Base-by-base conservation (phyloP, 2,329 filamentous ascomycete genomes). In the Dothidotthia symphoricarpi region DNA sequence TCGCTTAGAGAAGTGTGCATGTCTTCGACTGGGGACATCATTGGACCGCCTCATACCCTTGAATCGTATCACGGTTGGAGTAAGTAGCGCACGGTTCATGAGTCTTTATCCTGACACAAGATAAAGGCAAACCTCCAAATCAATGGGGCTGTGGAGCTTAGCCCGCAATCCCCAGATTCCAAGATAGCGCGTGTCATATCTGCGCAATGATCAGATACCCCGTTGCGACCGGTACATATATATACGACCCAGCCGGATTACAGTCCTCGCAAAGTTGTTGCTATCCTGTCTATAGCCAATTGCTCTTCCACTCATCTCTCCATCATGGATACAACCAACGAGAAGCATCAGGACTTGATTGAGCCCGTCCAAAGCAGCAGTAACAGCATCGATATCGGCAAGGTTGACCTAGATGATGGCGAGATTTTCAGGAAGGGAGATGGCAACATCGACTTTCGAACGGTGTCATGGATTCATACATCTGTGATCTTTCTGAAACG, bases 401-500 rank as follows among this genome's bases (percentile, higher is more conserved):
- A 61, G 27, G 43, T 45, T 4, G 53, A 55, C 12, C 32, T 55
- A 5, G 53, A 61, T 28, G 66, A 68, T 33, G 63, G 61, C 34
- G 75, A 78, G 47, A 69, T 78, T 24, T 78, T 78, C 66, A 70
- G 73, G 43, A 69, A 63, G 43, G 66, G 63, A 1, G 67, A 69
- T 24, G 71, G 69, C 26, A 69, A 70, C 14, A 67, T 78, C 37
- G 66, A 78, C 33, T 78, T 78, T 45, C 67, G 75, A 14, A 77
- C 74, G 2, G 75, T 79, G 12, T 67, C 68, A 39, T 80, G 76
- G 75, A 66, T 70, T 12, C 68, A 71, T 14, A 73, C 75, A 2
- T 62, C 73, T 3, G 66, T 77, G 16, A 77, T 79, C 45, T 76
- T 79, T 39, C 55, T 77, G 14, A 78, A 78, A 59, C 62, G 59